phyloP scores from a whole-genome alignment of 768 basidiomycete genomes.

The Lactarius quietus region DNA sequence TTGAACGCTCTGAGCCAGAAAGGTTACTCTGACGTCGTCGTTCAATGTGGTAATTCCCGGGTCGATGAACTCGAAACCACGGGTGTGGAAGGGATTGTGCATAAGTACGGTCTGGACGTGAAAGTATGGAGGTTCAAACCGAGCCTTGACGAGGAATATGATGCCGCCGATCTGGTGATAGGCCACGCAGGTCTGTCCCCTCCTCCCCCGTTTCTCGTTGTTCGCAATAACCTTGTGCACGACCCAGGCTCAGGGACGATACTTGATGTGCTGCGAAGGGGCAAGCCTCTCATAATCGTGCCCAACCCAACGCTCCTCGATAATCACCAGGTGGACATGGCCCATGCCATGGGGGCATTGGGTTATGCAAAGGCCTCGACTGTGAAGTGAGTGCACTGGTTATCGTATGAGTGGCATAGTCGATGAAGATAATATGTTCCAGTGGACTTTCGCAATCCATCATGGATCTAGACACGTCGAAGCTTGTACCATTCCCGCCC shows the following conservation, averaged over 20 bases:
- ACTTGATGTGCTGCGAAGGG: conserved; percentile 73
- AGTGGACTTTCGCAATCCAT: conserved; percentile 59
- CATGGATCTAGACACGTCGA: conserved; percentile 41
- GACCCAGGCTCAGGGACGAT: conserved; percentile 87
- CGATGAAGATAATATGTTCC: conserved; percentile 1
- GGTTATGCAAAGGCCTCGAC: conserved; percentile 57
- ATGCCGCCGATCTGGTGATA: conserved; percentile 72
- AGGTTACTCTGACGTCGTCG: conserved; percentile 57
- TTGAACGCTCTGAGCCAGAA: conserved; percentile 48
- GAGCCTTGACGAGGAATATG: conserved; percentile 62
- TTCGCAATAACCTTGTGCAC: neutral
- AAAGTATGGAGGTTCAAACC: conserved; percentile 73
- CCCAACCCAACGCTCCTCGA: conserved; percentile 88
- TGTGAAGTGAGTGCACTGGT: conserved; percentile 50
- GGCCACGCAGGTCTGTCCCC: conserved; percentile 81
- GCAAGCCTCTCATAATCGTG: conserved; percentile 78
- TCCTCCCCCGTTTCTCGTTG: neutral
- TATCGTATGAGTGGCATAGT: neutral
- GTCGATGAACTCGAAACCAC: conserved; percentile 37
- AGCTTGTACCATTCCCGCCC: conserved; percentile 57
- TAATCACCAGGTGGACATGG: conserved; percentile 91
- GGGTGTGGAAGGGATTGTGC: conserved; percentile 18
- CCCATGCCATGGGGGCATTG: conserved; percentile 55
- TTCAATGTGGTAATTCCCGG: conserved; percentile 77
- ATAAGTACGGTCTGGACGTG: conserved; percentile 47